Evolutionary conservation across 2,329 filamentous ascomycete genomes (phyloP), one percentile per base, ranked within the genome.

Genomic region (Cordyceps fumosorosea): DNA sequence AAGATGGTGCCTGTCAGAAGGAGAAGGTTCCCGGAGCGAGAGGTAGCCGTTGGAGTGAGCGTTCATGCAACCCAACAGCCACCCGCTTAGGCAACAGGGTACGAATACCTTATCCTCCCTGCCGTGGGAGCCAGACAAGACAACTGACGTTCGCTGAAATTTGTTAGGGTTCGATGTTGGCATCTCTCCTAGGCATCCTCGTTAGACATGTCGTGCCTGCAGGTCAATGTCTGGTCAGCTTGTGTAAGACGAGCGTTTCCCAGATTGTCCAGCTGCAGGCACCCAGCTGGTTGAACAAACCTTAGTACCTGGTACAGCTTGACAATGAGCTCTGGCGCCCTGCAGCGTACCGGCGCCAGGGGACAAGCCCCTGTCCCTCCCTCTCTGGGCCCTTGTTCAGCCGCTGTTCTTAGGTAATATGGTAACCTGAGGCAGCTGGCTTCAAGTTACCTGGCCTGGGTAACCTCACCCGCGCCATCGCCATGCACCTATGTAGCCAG

Each of bases 1-100:
- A 60, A 32, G 29, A 54, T 18, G 50, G 58, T 47, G 40, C 40
- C 40, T 60, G 58, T 26, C 32, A 20, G 50, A n/a, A 54, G 48
- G 50, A 52, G 24, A 42, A 44, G 57, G 18, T 26, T n/a, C 12
- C 16, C 5, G 47, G 48, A 42, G 57, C 48, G 40, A 60, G n/a
- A 40, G 51, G 22, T 48, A 60, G 51, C 40, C 50, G 42, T 47
- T 37, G 58, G 20, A 20, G 32, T 20, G 18, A 37, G 57, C n/a
- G 50, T 52, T 59, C 32, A 52, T 45, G 57, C 48, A 34, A 40
- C 37, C 42, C 45, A 24, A n/a, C 29, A 47, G n/a, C 29, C 18
- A 47, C 44, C n/a, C n/a, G 18, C 42, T 16, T n/a, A n/a, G n/a
- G n/a, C n/a, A n/a, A n/a, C n/a, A n/a, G n/a, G n/a, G n/a, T n/a